Base-by-base conservation (phyloP, 2,329 filamentous ascomycete species). In the Diaporthe vexans region DNA sequence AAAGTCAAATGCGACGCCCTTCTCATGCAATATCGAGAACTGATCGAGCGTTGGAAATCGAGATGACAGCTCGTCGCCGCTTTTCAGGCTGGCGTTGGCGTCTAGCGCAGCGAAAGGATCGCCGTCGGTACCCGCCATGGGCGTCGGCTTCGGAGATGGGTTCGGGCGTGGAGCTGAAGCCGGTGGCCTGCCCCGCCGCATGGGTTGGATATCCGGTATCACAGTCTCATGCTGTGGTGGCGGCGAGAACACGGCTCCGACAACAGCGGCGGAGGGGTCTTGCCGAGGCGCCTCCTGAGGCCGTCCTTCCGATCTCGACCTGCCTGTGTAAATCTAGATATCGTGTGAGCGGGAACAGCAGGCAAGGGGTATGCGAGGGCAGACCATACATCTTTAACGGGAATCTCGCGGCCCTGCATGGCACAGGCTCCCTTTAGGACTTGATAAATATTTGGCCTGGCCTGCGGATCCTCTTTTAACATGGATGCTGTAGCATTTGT, bases 81-180 rank as follows among this genome's bases (percentile, higher is more conserved):
- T 85, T 73, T 89, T 92, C 2, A 93, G 89, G 15, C 19, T 70
- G n/a, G 72, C 21, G 8, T 56, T 54, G 52, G 72, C 59, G 81
- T 99, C 97, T 35, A 99, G 88, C 0, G 94, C 95, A 24, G 95
- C 95, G 81, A 98, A 99, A 0, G 97, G 97, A 82, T 99, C 97
- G 61, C 90, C 91, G 35, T 89, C 88, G 1, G 91, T 89, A 56
- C 92, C 91, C 76, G 92, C 90, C 77, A 91, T 89, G 0, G 94
- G 93, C 7, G 86, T 93, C 71, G 89, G 90, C 79, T 91, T 92
- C 52, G 86, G 77, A 67, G 83, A 80, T 40, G 65, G 59, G 29
- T 43, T 63, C 21, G 72, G 51, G 73, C 86, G 86, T 33, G 84
- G 82, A 11, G 84, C 82, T 21, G 85, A 80, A 7, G 82, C 83